Conservation (phyloP, 768 basidiomycete species). For the Tubosaeta sp. region DNA sequence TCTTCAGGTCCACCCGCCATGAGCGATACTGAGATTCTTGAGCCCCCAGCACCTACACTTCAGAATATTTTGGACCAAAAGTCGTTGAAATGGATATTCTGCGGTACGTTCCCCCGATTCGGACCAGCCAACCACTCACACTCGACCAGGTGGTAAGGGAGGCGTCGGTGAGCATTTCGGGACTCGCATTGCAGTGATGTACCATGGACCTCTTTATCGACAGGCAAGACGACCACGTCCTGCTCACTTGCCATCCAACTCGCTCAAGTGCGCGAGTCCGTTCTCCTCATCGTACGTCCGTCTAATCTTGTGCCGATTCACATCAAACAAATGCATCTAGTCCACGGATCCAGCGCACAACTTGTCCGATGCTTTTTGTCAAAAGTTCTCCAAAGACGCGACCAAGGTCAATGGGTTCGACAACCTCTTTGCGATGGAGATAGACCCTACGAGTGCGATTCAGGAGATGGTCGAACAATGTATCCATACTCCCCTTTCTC, state of each 20-base stretch:
- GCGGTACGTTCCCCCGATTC: conserved; percentile 55
- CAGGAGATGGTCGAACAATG: conserved; percentile 99
- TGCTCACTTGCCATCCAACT: conserved; percentile 98
- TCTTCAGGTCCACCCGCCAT: conserved; percentile 31
- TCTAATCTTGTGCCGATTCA: neutral
- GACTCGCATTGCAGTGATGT: neutral
- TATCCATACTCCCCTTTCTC: conserved; percentile 33
- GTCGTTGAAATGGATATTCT: conserved; percentile 97
- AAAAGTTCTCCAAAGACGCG: conserved; percentile 99
- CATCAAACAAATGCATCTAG: conserved; percentile 36
- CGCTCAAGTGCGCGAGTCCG: conserved; percentile 86
- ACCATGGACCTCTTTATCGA: neutral
- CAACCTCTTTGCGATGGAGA: conserved; percentile 98
- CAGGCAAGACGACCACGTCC: conserved; percentile 97
- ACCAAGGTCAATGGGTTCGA: conserved; percentile 97
- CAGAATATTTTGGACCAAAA: conserved; percentile 95
- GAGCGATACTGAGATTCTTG: conserved; percentile 28
- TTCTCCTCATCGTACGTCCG: conserved; percentile 82
- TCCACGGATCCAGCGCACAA: conserved; percentile 99
- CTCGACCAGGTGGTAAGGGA: conserved; percentile 83
- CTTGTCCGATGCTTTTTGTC: conserved; percentile 95
- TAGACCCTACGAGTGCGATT: conserved; percentile 95
- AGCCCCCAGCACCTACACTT: conserved; percentile 74
- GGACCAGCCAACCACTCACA: conserved; percentile 11
- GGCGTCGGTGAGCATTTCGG: conserved; percentile 74